A percentile compares a stretch with the other conserved stretches of the same genome.
Conservation (phyloP, 2,329 filamentous ascomycete genomes). For the Neofusicoccum cordaticola region DNA sequence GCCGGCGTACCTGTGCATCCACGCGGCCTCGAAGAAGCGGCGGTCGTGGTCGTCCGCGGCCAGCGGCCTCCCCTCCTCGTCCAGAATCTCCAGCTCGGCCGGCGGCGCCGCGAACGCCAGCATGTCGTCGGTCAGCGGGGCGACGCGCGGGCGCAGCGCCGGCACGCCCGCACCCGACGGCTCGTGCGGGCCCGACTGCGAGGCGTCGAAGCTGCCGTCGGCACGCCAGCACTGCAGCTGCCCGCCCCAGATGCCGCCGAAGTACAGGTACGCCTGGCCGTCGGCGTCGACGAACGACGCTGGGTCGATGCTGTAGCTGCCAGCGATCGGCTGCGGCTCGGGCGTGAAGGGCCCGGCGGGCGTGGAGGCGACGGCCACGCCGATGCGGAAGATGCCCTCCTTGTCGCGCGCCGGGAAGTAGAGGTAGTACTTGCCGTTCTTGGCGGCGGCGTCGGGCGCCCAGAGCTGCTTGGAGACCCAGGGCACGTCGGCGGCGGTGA, state of each 20-base stretch:
- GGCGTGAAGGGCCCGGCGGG: constrained; percentile 70
- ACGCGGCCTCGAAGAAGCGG: constrained; percentile 77
- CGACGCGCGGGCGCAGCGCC: constrained; percentile 67
- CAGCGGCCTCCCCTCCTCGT: constrained; percentile 59
- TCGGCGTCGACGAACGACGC: constrained; percentile 72
- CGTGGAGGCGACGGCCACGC: constrained; percentile 62
- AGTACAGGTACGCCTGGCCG: constrained; percentile 65
- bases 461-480: constrained; percentile 79
- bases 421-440: constrained; percentile 70
- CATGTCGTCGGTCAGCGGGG: constrained; percentile 64
- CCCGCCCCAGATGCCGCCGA: constrained; percentile 77
- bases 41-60: constrained; percentile 67
- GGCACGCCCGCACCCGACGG: constrained; percentile 48
- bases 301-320: constrained; percentile 74
- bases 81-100: constrained; percentile 63
- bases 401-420: constrained; percentile 75
- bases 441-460: constrained; percentile 72
- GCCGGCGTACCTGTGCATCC: constrained; percentile 70
- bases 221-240: constrained; percentile 72
- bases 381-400: constrained; percentile 68
- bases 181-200: constrained; percentile 58
- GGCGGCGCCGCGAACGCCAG: constrained; percentile 55
- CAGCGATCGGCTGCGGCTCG: constrained; percentile 62
- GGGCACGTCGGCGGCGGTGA: constrained; percentile 64
- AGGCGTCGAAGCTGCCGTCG: constrained; percentile 56